phyloP scores from a whole-genome alignment of 257 asterid species.

The Vinca minor region DNA sequence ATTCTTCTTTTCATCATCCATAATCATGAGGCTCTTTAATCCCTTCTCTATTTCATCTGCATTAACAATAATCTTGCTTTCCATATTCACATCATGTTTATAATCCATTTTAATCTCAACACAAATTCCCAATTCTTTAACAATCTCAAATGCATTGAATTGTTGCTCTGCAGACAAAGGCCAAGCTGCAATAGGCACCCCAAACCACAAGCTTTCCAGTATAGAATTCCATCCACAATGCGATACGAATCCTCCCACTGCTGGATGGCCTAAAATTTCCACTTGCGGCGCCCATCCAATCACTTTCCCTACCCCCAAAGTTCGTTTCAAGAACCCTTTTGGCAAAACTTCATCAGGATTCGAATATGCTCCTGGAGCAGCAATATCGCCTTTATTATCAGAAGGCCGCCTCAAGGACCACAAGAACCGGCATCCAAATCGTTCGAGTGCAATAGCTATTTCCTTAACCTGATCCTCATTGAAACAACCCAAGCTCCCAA shows the following conservation, averaged over 20 bases:
- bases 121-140: constrained; percentile 16
- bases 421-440: no score
- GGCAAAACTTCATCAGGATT: constrained; percentile 20
- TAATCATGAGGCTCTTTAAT: constrained; percentile 16
- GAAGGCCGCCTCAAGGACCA: no score
- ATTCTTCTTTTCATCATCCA: constrained; percentile 4
- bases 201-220: constrained; percentile 23
- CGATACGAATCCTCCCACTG: constrained; percentile 25
- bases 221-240: constrained; percentile 31
- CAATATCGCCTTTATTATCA: no score
- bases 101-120: constrained; percentile 25
- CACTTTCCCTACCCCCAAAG: constrained; percentile 12
- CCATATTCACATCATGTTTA: constrained; percentile 12
- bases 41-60: constrained; percentile 18
- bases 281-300: constrained; percentile 30
- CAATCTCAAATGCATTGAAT: constrained; percentile 25
- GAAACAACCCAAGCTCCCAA: no score
- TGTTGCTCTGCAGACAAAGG: constrained; percentile 29
- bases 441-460: no score
- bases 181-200: constrained; percentile 32
- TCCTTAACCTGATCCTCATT: no score
- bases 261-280: constrained; percentile 19
- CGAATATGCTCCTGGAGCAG: constrained; percentile 10
- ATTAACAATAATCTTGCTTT: constrained; percentile 11
- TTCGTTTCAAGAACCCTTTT: constrained; percentile 22